Percentiles rank a stretch among this genome's conserved stretches.
These are phyloP conservation scores for Abortiporus biennis DNA, from an alignment of 1,284 basidiomycete species.

Conservation along the genomic window DNA sequence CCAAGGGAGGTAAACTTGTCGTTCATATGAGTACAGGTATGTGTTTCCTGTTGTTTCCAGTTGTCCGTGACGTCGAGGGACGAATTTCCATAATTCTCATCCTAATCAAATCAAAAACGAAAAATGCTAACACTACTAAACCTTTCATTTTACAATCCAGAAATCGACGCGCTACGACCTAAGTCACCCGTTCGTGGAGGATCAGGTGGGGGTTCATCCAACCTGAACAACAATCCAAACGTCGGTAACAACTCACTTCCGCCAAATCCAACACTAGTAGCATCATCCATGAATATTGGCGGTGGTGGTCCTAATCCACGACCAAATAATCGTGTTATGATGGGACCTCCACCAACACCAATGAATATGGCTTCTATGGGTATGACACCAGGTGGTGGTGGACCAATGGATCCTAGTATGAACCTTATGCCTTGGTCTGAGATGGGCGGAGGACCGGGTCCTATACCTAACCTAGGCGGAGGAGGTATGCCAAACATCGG, in stretches of 20 bases:
- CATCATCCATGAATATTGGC: too few relatives aligned
- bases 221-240: too few relatives aligned
- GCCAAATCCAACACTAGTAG: not conserved
- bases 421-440: too few relatives aligned
- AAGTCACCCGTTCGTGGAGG: conserved; percentile 71
- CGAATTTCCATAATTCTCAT: too few relatives aligned
- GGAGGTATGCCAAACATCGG: conserved; percentile 18
- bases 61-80: conserved; percentile 9
- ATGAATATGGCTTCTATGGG: conserved; percentile 15
- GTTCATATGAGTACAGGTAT: conserved; percentile 57
- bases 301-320: too few relatives aligned
- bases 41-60: conserved; percentile 14
- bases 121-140: too few relatives aligned
- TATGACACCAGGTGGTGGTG: conserved; percentile 5
- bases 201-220: too few relatives aligned
- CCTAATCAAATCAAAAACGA: too few relatives aligned
- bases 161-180: conserved; percentile 83
- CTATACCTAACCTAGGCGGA: conserved; percentile 12
- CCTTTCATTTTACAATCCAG: conserved; percentile 24
- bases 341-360: conserved; percentile 14
- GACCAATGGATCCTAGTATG: too few relatives aligned
- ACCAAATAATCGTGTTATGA: too few relatives aligned
- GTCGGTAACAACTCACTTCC: conserved; percentile 9
- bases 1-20: conserved; percentile 45
- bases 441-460: too few relatives aligned